Evolutionary conservation across 2,329 filamentous ascomycete species (phyloP), one percentile per base, ranked within the genome.

Genomic region (Colletotrichum chlorophyti): DNA sequence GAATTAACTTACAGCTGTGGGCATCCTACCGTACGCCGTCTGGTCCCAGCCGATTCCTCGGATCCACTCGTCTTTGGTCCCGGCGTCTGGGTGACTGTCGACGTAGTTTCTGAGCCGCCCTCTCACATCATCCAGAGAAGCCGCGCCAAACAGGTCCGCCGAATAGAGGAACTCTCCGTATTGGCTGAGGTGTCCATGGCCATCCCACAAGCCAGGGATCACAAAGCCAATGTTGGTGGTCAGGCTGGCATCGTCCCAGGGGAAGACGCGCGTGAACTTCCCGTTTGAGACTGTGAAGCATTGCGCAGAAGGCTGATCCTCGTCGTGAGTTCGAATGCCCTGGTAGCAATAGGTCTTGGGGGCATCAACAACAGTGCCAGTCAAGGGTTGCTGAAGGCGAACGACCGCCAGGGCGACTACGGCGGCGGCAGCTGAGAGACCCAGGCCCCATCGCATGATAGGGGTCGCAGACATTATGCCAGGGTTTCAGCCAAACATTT

Each of bases 11-110:
- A 85, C 83, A 65, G 87, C 84, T 29, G 82, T 85, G 7, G 88
- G 88, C 87, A 89, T 87, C 6, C 79, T 79, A 2, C 84, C 83
- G 66, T 89, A 82, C 19, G 79, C 76, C 57, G 83, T 84, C 73
- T 91, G 88, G 66, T 91, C 88, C 88, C 88, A 91, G 1, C 88
- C 88, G 12, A 88, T 79, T 0, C 88, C 88, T 53, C 87, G 76
- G 41, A 89, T 71, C 88, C 88, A 91, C 52, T 85, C 79, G 6
- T 79, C 73, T 29, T 73, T 75, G 0, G 77, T 78, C 1, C 87
- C 87, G 9, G 77, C 78, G 0, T 74, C 79, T 0, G 81, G 77
- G 61, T 87, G 79, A 4, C 67, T 64, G 1, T 65, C 68, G 21
- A 86, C 69, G 61, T 89, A 89, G 2, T 68, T 66, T 8, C 74